Percentiles rank a stretch among this genome's conserved stretches.
These are phyloP conservation scores for Marasmius fiardii DNA, from an alignment of 1,284 basidiomycete species.

Conservation along the genomic window DNA sequence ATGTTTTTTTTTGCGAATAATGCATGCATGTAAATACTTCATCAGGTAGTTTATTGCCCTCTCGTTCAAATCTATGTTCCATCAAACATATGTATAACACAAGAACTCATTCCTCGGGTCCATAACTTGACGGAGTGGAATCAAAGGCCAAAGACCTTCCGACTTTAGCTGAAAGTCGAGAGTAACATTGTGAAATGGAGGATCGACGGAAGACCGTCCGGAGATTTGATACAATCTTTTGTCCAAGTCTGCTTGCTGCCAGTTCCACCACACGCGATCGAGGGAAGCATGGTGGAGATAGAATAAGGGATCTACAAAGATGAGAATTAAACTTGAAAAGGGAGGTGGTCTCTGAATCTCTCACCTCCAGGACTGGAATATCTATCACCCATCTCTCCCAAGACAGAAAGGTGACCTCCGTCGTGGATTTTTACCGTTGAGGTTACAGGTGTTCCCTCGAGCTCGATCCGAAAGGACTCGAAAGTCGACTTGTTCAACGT, in stretches of 20 bases:
- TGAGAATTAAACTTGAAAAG: slow-evolving; percentile 8
- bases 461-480: slow-evolving; percentile 29
- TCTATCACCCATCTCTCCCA: slow-evolving; percentile 31
- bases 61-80: too few species aligned
- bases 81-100: slow-evolving; percentile 19
- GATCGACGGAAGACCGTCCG: slow-evolving; percentile 21
- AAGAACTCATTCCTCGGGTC: slow-evolving; percentile 16
- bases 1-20: too few species aligned
- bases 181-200: slow-evolving; percentile 21
- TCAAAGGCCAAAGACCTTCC: slow-evolving; percentile 15
- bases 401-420: slow-evolving; percentile 30
- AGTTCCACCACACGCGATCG: slow-evolving; percentile 17
- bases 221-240: slow-evolving; percentile 29
- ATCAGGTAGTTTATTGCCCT: too few species aligned
- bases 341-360: slow-evolving; percentile 2
- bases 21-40: too few species aligned
- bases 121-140: slow-evolving; percentile 21
- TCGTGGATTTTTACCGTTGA: slow-evolving; percentile 20
- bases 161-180: slow-evolving; percentile 19
- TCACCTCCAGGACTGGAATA: slow-evolving; percentile 34
- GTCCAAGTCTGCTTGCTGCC: slow-evolving; percentile 10
- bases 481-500: slow-evolving; percentile 23
- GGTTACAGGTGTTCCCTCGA: slow-evolving; percentile 25
- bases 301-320: background rate
- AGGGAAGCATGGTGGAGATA: slow-evolving; percentile 16